Base-by-base conservation (phyloP, 805 yeast genomes). In the Candida maltosa region DNA sequence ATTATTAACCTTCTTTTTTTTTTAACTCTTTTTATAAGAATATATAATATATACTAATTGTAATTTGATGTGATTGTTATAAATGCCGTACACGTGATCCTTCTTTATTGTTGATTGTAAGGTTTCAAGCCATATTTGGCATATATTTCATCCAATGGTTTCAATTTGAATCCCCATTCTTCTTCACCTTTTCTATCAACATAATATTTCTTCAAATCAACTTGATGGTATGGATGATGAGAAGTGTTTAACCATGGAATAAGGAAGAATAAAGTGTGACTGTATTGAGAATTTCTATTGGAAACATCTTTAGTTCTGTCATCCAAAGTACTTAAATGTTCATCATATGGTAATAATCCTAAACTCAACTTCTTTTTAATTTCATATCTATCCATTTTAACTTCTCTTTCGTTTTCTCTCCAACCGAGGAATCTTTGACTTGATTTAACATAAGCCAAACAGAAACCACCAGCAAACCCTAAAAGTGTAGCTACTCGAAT, bases 181-280 rank as follows among this genome's bases (percentile, higher is more conserved):
- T 75, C 80, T 56, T 75, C 80, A 31, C 80, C 80, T 5, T 74
- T 73, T 51, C 82, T 67, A 34, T 59, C 65, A 53, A 73, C 78
- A 41, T 71, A 70, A 44, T 79, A 82, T 51, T 69, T 78, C 51
- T 70, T 69, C 40, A 82, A 65, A 51, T 80, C 83, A 40, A 84
- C 78, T 17, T 91, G 93, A 59, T 86, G 95, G 65, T 78, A 80
- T 47, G 85, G 87, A 60, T 86, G 95, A 56, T 78, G 64, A 31
- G 79, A 87, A 43, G 83, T 65, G 63, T 87, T 87, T 69, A 87
- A 85, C 87, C 87, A 80, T 16, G 95, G 95, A 49, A 86, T 58
- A 41, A 83, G 53, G 37, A 78, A 74, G 48, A 80, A 54, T 37
- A 70, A 63, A 38, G 76, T 58, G 51, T 76, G 78, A 6, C 94